Base-by-base conservation (phyloP, 805 yeast species). In the Lipomyces yamanashiensis region DNA sequence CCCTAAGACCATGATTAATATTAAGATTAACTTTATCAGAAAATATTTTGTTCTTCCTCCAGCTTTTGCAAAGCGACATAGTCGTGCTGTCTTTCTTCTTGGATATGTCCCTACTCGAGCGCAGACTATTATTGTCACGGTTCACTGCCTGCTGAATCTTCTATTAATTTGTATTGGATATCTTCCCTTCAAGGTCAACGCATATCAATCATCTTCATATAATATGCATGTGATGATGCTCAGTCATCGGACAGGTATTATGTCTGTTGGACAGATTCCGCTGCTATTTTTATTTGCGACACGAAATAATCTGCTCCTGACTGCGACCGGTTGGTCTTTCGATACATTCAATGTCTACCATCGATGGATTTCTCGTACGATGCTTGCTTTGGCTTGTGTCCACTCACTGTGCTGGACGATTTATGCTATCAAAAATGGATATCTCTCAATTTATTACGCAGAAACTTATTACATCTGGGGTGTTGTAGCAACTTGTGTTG, bases 281-380 rank as follows among this genome's bases (percentile, higher is more conserved):
- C 73, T 82, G 5, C 73, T 86, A n/a, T 81, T 84, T 63, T 74
- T 87, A 59, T 86, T 89, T 74, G 90, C 90, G 2, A 87, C 87
- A 34, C 78, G 95, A 70, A 89, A 89, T 74, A 89, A 88, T 71
- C 84, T 89, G n/a, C 78, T 89, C 70, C 81, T 83, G 62, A 77
- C 77, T 73, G 60, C 87, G 2, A 82, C 92, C 0, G 90, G 92
- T 1, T 80, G 89, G 79, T 74, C 85, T 0, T 86, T 82, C 68
- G 75, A 85, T n/a, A 80, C 87, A 0, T 88, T 89, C 76, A 79
- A 84, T 70, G 76, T 79, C 34, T 83, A 82, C 71, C 96, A 90
- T 74, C 85, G 82, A 72, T 85, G 89, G 87, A 74, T 80, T 53
- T 87, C 88, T 0, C 79, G 86, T 63, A 76, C 81, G 0, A 76